Percentiles rank a stretch among this genome's conserved stretches.
These are phyloP conservation scores for Moricandia arvensis DNA, from an alignment of 345 rosid genomes.

Conservation along the genomic window DNA sequence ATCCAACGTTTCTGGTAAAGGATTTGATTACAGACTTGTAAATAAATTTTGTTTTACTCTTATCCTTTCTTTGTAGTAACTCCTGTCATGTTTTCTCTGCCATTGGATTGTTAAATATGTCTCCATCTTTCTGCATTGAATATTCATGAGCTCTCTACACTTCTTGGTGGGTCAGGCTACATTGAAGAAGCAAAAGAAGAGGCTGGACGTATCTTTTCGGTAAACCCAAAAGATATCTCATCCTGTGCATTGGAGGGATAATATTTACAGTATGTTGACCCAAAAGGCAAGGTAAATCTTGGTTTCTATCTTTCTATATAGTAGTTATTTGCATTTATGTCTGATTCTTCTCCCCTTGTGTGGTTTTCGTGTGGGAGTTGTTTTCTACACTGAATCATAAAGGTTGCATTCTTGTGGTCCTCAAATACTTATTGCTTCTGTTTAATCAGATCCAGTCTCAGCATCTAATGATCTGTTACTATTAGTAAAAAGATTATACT, in stretches of 20 bases:
- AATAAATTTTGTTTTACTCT: not conserved
- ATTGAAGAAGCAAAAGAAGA: slow-evolving; percentile 52
- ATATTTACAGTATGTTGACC: slow-evolving; percentile 69
- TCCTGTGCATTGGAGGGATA: slow-evolving; percentile 15
- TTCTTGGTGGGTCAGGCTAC: slow-evolving; percentile 58
- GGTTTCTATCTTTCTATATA: slow-evolving; percentile 12
- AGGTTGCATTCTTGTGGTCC: slow-evolving; percentile 33
- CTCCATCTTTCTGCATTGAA: slow-evolving; percentile 29
- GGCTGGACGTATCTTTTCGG: slow-evolving; percentile 23
- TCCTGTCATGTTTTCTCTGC: slow-evolving; percentile 34
- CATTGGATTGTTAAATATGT: slow-evolving; percentile 26
- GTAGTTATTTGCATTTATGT: slow-evolving; percentile 24
- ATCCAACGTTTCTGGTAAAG: not conserved
- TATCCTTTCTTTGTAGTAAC: slow-evolving; percentile 28
- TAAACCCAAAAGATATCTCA: slow-evolving; percentile 27
- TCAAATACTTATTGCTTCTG: not conserved
- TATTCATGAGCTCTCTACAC: slow-evolving; percentile 41
- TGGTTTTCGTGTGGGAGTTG: slow-evolving; percentile 18
- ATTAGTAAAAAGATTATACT: not conserved
- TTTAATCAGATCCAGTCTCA: not conserved
- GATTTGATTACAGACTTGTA: slow-evolving; percentile 1
- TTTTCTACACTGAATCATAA: slow-evolving; percentile 27
- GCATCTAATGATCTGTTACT: not conserved
- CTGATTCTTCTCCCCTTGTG: slow-evolving; percentile 30
- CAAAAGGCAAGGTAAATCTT: slow-evolving; percentile 73